A percentile compares a stretch with the other conserved stretches of the same genome.
Conservation (phyloP, 2,329 filamentous ascomycete species). For the Orbilia oligospora region DNA sequence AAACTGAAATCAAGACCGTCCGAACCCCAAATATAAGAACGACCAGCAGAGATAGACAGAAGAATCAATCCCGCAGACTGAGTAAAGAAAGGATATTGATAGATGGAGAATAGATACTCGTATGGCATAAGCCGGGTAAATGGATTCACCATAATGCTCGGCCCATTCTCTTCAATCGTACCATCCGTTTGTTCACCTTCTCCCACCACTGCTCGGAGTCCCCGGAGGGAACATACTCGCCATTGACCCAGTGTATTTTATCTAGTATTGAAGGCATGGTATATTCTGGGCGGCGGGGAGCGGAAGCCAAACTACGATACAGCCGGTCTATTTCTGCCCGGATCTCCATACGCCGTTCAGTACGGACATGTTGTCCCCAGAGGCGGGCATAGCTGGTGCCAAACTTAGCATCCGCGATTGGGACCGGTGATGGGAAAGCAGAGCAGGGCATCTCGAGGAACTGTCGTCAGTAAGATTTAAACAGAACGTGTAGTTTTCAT, state of each 20-base stretch:
- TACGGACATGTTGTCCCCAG: conserved; percentile 18
- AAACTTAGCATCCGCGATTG: conserved; percentile 4
- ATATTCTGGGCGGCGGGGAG: conserved; percentile 17
- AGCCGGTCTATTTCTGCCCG: conserved; percentile 7
- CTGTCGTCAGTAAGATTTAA: neutral
- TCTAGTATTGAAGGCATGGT: conserved; percentile 27
- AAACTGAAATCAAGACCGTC: no score
- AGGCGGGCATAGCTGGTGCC: neutral
- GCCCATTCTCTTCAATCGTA: neutral
- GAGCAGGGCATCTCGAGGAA: conserved; percentile 33
- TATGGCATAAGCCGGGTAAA: neutral
- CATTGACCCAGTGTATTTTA: conserved; percentile 21
- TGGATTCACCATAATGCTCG: conserved; percentile 18
- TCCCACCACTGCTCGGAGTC: conserved; percentile 19
- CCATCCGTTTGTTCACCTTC: conserved; percentile 1
- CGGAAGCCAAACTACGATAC: neutral
- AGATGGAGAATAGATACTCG: neutral
- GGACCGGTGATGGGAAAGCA: conserved; percentile 8
- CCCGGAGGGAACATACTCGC: conserved; percentile 16
- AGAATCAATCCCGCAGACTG: no score
- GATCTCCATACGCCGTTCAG: conserved; percentile 13
- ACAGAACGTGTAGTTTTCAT: no score
- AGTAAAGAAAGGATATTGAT: no score
- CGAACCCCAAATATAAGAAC: no score
- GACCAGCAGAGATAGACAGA: no score